These are phyloP conservation scores for Acanthamoeba culbertsoni DNA, from an alignment of 208 protist species.

Conservation along the genomic window DNA sequence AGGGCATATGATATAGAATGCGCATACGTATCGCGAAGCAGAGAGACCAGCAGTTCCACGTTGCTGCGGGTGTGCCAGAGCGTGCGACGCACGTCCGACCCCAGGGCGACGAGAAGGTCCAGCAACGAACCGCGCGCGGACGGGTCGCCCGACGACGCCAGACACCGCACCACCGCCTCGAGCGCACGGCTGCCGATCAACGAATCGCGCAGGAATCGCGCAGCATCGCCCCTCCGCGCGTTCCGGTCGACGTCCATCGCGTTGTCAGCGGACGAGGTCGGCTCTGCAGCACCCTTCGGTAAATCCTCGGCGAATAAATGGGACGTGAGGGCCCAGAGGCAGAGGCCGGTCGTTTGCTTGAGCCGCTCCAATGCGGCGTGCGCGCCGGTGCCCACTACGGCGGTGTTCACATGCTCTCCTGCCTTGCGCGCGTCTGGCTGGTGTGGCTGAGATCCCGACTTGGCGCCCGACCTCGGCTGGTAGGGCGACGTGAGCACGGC, in stretches of 20 bases:
- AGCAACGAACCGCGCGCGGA: neutral
- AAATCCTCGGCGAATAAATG: too few species aligned
- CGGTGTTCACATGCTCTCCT: neutral
- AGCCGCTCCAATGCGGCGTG: too few species aligned
- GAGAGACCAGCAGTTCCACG: neutral
- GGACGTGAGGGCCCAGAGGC: neutral
- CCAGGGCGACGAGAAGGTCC: neutral
- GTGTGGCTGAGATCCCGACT: neutral
- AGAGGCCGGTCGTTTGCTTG: neutral
- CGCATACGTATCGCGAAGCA: neutral
- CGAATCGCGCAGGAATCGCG: neutral
- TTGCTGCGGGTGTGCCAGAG: neutral
- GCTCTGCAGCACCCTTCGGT: too few species aligned
- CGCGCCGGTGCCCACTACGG: too few species aligned
- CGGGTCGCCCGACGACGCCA: neutral
- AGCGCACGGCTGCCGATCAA: neutral
- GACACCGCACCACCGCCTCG: neutral
- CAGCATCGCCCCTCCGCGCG: neutral
- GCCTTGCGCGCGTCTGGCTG: neutral
- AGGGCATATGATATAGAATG: too few species aligned
- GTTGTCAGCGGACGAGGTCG: neutral
- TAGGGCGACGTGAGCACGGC: neutral
- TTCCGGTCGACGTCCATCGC: neutral
- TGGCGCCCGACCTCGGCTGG: neutral
- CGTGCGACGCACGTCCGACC: neutral